Evolutionary conservation across 2,329 filamentous ascomycete species (phyloP).

Genomic region (Neofusicoccum ribis): DNA sequence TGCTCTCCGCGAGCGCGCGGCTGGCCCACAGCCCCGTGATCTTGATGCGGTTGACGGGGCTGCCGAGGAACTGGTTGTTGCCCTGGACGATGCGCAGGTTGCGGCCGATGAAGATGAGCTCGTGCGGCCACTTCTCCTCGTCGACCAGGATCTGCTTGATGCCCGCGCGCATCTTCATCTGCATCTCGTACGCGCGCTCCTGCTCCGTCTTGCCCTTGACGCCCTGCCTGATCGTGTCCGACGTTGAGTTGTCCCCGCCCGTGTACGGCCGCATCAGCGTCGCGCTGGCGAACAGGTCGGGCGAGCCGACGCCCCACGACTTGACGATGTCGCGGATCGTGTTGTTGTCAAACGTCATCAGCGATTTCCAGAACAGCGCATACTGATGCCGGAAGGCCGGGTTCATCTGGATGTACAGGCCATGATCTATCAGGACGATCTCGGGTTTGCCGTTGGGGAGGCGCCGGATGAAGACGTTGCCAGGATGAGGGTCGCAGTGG

Average conservation of each 20-base stretch:
- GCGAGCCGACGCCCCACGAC: constrained; percentile 83
- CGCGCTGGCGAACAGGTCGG: constrained; percentile 87
- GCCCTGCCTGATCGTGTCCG: constrained; percentile 57
- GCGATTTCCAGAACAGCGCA: constrained; percentile 85
- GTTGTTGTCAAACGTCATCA: constrained; percentile 89
- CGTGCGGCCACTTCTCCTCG: constrained; percentile 84
- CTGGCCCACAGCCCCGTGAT: constrained; percentile 91
- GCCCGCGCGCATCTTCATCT: constrained; percentile 68
- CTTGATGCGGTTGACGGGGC: constrained; percentile 87
- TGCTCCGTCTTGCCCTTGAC: constrained; percentile 56
- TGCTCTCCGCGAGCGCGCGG: constrained; percentile 75
- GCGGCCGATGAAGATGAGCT: constrained; percentile 87
- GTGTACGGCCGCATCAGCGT: constrained; percentile 89
- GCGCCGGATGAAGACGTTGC: constrained; percentile 93
- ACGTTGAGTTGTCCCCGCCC: constrained; percentile 72
- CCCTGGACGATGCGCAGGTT: constrained; percentile 92
- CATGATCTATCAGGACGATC: constrained; percentile 94
- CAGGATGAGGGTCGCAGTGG: constrained; percentile 95
- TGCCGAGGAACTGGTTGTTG: constrained; percentile 88
- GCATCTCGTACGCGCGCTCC: constrained; percentile 73
- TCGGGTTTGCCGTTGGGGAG: constrained; percentile 79
- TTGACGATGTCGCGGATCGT: constrained; percentile 71
- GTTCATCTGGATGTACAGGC: constrained; percentile 89
- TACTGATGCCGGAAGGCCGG: constrained; percentile 79
- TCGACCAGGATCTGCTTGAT: constrained; percentile 81